These are phyloP conservation scores for Candida oleophila DNA, from an alignment of 805 yeast genomes.

Conservation along the genomic window DNA sequence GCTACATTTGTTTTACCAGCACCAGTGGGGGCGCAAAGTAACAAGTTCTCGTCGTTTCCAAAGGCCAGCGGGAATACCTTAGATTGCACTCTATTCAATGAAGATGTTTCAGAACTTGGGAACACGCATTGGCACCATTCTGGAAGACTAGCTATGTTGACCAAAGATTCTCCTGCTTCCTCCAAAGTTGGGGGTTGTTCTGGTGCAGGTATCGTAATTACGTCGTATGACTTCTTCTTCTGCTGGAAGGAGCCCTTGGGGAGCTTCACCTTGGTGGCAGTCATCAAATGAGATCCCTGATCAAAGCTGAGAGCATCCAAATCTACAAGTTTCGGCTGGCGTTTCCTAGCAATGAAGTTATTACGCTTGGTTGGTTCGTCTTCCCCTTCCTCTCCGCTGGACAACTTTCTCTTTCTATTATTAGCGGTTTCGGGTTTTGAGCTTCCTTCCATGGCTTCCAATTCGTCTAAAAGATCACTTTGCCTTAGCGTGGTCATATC, in stretches of 20 bases:
- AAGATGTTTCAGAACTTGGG: slow-evolving; percentile 59
- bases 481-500: slow-evolving; percentile 48
- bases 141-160: slow-evolving; percentile 66
- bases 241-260: slow-evolving; percentile 85
- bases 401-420: slow-evolving; percentile 20
- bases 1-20: slow-evolving; percentile 99
- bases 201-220: slow-evolving; percentile 91
- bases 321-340: slow-evolving; percentile 58
- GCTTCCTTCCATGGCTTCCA: slow-evolving; percentile 18
- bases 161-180: slow-evolving; percentile 39
- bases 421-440: background rate
- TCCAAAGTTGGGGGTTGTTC: slow-evolving; percentile 39
- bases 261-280: slow-evolving; percentile 63
- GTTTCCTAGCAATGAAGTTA: slow-evolving; percentile 7
- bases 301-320: slow-evolving; percentile 64
- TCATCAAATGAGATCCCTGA: slow-evolving; percentile 69
- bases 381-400: slow-evolving; percentile 7
- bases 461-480: slow-evolving; percentile 40
- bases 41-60: slow-evolving; percentile 62
- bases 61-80: slow-evolving; percentile 80
- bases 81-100: slow-evolving; percentile 82
- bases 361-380: slow-evolving; percentile 12
- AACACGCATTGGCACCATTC: slow-evolving; percentile 81
- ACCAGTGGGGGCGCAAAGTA: slow-evolving; percentile 97
- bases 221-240: slow-evolving; percentile 74